These are phyloP conservation scores for Colletotrichum musicola DNA, from an alignment of 2,329 filamentous ascomycete species.

Conservation along the genomic window DNA sequence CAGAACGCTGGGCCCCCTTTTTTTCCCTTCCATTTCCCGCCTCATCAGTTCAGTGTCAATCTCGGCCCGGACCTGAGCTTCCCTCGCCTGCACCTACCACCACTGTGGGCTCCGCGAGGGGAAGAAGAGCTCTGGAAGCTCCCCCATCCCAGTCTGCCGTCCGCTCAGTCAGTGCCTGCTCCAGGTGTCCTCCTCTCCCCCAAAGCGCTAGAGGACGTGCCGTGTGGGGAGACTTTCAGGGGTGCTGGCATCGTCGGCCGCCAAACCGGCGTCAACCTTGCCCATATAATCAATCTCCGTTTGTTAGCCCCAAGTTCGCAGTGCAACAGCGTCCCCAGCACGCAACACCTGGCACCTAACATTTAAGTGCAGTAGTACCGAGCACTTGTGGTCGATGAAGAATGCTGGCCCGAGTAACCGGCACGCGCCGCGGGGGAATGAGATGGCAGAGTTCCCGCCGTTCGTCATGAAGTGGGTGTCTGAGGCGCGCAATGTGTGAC, in stretches of 20 bases:
- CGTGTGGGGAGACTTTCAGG: constrained; percentile 29
- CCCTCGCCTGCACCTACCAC: too few species aligned
- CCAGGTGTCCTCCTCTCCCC: not conserved
- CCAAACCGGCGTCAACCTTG: constrained; percentile 9
- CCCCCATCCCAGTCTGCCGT: constrained; percentile 16
- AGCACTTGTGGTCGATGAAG: not conserved
- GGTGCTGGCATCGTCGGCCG: constrained; percentile 5
- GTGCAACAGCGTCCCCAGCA: not conserved
- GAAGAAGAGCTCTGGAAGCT: constrained; percentile 32
- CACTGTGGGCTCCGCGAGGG: constrained; percentile 4
- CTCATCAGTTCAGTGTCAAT: not conserved
- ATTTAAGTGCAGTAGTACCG: not conserved
- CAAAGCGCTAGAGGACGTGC: constrained; percentile 22
- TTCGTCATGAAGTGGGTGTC: too few species aligned
- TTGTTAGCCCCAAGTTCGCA: not conserved
- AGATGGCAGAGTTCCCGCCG: not conserved
- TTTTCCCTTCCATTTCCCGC: constrained; percentile 18
- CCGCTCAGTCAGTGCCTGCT: not conserved
- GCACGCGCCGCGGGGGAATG: not conserved
- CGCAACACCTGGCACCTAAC: not conserved
- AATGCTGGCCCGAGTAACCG: constrained; percentile 13
- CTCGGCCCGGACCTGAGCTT: constrained; percentile 9
- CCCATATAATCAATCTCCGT: constrained; percentile 10
- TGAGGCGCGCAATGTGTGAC: too few species aligned
- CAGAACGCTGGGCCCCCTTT: constrained; percentile 4